Percentiles rank a stretch among this genome's conserved stretches.
These are phyloP conservation scores for Leptodontidium sp. DNA, from an alignment of 2,329 filamentous ascomycete species.

Conservation along the genomic window DNA sequence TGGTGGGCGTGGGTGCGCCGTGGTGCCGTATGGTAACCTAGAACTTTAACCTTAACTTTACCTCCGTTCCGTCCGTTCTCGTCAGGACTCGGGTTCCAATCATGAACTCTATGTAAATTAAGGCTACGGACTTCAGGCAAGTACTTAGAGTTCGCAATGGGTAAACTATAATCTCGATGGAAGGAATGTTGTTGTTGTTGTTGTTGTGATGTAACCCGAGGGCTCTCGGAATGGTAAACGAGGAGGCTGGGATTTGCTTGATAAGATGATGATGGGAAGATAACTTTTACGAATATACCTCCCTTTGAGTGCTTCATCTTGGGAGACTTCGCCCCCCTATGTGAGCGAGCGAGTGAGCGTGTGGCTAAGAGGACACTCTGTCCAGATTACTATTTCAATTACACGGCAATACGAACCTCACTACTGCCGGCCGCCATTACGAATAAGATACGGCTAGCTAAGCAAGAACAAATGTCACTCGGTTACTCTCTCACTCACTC, in stretches of 20 bases:
- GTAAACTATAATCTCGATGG: background rate
- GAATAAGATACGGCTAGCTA: no score
- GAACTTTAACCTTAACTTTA: slow-evolving; percentile 17
- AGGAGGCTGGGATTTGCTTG: background rate
- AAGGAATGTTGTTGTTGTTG: no score
- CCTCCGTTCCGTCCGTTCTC: no score
- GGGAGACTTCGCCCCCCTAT: background rate
- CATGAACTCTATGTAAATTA: background rate
- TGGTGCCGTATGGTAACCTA: background rate
- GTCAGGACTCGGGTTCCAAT: background rate
- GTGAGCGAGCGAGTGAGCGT: background rate
- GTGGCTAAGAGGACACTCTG: background rate
- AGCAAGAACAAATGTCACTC: no score
- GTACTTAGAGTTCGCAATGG: background rate
- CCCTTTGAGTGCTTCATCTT: background rate
- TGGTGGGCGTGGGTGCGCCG: background rate
- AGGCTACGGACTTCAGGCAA: background rate
- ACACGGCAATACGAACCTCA: background rate
- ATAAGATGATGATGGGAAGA: background rate
- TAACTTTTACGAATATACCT: background rate
- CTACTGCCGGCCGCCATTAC: no score
- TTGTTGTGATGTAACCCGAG: no score
- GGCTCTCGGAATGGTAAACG: no score
- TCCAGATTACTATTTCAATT: background rate
- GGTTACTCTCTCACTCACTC: no score